Base-by-base conservation (phyloP, 2,329 filamentous ascomycete genomes). In the Kalmusia sp. region DNA sequence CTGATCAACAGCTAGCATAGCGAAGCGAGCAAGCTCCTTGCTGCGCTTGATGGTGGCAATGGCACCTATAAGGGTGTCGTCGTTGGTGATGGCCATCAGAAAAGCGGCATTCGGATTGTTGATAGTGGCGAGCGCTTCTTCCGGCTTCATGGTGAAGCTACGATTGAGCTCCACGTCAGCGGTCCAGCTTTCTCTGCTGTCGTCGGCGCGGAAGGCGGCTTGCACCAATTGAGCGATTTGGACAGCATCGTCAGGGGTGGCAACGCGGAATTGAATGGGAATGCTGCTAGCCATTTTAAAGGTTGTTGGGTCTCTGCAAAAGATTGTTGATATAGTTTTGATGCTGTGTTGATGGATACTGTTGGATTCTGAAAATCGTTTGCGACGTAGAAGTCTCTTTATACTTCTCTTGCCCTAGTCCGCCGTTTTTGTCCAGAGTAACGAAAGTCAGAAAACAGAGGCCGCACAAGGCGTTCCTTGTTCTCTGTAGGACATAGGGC, bases 171-270 rank as follows among this genome's bases (percentile, higher is more conserved):
- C 28, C 9, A 37, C 39, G 31, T 41, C 39, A 11, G 48, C 38
- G 8, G 30, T 51, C 48, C 48, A 51, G 30, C n/a, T 14, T 3
- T 22, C 17, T 3, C 30, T n/a, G 19, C 8, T 37, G 31, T 51
- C 48, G 19, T 51, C 38, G 21, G 39, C 38, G 17, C 40, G 48
- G 39, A 51, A 51, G 19, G 48, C 38, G 14, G 38, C 9, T 44
- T 51, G 38, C 3, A 51, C 21, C 4, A 51, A 31, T 9, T 41
- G 21, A 11, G 39, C 38, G 31, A 51, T 37, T 22, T n/a, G 48
- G n/a, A 30, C 11, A 14, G 48, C 40, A 17, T 51, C 39, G 22
- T 34, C n/a, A 12, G 37, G 7, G 8, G 39, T 44, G 5, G 48
- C 48, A 12, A 37, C 12, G 3, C 9, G 30, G 31, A 51, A 37